phyloP scores from a whole-genome alignment of 2,329 filamentous ascomycete species.

The Talaromyces sp. region DNA sequence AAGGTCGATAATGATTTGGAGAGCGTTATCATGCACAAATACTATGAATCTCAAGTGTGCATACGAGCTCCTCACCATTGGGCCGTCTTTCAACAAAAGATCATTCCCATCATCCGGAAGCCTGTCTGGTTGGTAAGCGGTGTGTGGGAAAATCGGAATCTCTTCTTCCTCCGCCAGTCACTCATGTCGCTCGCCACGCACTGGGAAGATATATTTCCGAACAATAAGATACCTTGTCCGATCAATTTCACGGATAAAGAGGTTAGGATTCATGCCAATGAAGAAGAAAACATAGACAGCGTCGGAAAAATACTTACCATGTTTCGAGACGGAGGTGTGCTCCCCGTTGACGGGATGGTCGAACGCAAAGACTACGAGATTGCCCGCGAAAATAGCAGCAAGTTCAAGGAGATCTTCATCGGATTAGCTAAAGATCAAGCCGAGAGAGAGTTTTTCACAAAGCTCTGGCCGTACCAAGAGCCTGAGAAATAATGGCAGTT shows the following conservation, averaged over 20 bases:
- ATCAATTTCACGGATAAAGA: constrained; percentile 16
- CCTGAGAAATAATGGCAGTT: background rate
- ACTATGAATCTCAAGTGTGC: constrained; percentile 28
- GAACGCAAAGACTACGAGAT: constrained; percentile 21
- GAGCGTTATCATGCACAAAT: constrained; percentile 30
- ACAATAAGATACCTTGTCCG: constrained; percentile 10
- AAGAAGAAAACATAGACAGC: constrained; percentile 28
- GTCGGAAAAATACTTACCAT: constrained; percentile 25
- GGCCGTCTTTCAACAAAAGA: constrained; percentile 19
- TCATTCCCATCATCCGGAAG: constrained; percentile 20
- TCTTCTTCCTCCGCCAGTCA: constrained; percentile 29
- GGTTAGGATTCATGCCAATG: constrained; percentile 20
- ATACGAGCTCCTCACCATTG: constrained; percentile 26
- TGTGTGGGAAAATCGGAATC: constrained; percentile 27
- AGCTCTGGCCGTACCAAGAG: constrained; percentile 19
- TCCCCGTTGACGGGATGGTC: constrained; percentile 30
- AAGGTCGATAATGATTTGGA: constrained; percentile 25
- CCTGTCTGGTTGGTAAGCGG: constrained; percentile 28
- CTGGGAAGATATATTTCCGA: constrained; percentile 19
- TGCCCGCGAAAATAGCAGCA: background rate
- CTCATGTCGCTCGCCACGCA: constrained; percentile 20
- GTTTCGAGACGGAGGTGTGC: constrained; percentile 23
- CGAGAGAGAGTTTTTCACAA: constrained; percentile 4
- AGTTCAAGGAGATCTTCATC: constrained; percentile 5
- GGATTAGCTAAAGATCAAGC: background rate